Percentiles rank a stretch among this genome's conserved stretches.
Evolutionary conservation across 768 basidiomycete species (phyloP).

Genomic region (Clavaria fumosa): DNA sequence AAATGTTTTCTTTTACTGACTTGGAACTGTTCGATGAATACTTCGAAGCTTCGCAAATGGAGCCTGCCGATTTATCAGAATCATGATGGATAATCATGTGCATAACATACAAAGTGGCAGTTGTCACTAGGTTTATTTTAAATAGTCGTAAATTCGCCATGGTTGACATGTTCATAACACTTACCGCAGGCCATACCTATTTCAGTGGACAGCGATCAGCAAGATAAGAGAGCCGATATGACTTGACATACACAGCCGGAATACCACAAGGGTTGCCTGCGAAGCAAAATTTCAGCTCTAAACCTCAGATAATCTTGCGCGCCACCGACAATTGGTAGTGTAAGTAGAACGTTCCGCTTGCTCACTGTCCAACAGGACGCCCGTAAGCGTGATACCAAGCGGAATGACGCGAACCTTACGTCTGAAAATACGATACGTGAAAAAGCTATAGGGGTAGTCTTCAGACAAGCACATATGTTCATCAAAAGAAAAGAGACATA

Average conservation of each 20-base stretch:
- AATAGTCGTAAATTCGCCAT: background rate
- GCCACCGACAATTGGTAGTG: conserved; percentile 12
- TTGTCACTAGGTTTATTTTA: conserved; percentile 10
- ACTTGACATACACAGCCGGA: conserved; percentile 12
- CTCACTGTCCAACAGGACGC: background rate
- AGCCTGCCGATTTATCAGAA: conserved; percentile 9
- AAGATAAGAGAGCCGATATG: background rate
- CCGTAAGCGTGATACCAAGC: background rate
- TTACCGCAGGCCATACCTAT: background rate
- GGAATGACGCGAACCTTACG: background rate
- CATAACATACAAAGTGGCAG: conserved; percentile 14
- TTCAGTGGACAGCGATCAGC: conserved; percentile 1
- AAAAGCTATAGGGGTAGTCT: conserved; percentile 16
- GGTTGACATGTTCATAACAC: background rate
- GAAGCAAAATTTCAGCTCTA: background rate
- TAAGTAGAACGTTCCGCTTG: conserved; percentile 6
- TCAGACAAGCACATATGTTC: background rate
- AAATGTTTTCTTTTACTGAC: conserved; percentile 5
- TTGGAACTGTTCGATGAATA: conserved; percentile 10
- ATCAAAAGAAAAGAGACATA: conserved; percentile 8
- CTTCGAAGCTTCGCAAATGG: conserved; percentile 10
- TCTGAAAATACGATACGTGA: conserved; percentile 20
- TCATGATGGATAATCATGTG: background rate
- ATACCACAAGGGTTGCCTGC: conserved; percentile 12
- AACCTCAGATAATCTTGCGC: background rate